phyloP scores from a whole-genome alignment of 2,329 filamentous ascomycete genomes.

The Verticillium longisporum region DNA sequence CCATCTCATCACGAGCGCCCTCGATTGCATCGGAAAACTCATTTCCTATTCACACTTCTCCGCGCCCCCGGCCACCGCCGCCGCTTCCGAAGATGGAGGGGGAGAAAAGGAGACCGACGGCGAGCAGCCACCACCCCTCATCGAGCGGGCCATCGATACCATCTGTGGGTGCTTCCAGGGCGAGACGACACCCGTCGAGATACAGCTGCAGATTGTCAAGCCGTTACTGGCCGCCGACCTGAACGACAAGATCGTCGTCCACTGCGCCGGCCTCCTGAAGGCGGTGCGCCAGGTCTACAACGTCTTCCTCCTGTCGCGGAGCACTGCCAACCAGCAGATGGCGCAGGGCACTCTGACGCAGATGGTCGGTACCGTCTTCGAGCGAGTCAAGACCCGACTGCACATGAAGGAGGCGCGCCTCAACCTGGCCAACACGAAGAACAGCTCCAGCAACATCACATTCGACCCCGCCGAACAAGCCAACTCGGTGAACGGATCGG shows the following conservation, averaged over 20 bases:
- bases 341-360: slow-evolving; percentile 95
- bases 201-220: slow-evolving; percentile 97
- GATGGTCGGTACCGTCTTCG: slow-evolving; percentile 98
- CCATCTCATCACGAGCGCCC: slow-evolving; percentile 77
- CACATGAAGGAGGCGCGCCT: slow-evolving; percentile 79
- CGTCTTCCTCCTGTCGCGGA: slow-evolving; percentile 93
- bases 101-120: slow-evolving; percentile 12
- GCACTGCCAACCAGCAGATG: slow-evolving; percentile 89
- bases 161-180: slow-evolving; percentile 99
- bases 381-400: slow-evolving; percentile 80
- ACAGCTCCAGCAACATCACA: slow-evolving; percentile 44
- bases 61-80: slow-evolving; percentile 34
- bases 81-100: slow-evolving; percentile 26
- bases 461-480: slow-evolving; percentile 40
- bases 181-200: slow-evolving; percentile 83
- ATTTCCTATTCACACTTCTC: slow-evolving; percentile 99
- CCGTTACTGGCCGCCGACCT: slow-evolving; percentile 90
- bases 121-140: slow-evolving; percentile 56
- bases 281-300: slow-evolving; percentile 98
- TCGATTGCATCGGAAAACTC: slow-evolving; percentile 97
- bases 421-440: slow-evolving; percentile 45
- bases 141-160: slow-evolving; percentile 95
- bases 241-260: slow-evolving; percentile 98
- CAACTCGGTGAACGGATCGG: slow-evolving; percentile 25
- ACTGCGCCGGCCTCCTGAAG: slow-evolving; percentile 91